These are phyloP conservation scores for Biscogniauxia sp. DNA, from an alignment of 2,329 filamentous ascomycete genomes.

Conservation along the genomic window DNA sequence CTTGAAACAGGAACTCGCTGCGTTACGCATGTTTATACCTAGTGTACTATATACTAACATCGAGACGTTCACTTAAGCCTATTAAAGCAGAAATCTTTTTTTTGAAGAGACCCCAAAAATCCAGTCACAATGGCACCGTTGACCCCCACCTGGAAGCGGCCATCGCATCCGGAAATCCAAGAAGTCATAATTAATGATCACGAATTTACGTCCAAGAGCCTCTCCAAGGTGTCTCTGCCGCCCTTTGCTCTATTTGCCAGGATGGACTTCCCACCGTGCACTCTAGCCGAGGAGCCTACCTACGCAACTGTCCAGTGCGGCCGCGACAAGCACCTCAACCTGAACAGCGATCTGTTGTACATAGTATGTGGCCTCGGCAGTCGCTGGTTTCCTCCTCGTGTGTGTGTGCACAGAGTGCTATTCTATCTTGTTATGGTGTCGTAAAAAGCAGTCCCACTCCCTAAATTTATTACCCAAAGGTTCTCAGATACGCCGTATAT, in stretches of 20 bases:
- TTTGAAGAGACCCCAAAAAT: conserved; percentile 5
- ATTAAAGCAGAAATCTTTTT: conserved; percentile 4
- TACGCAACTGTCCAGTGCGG: conserved; percentile 65
- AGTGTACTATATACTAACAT: neutral
- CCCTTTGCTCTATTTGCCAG: conserved; percentile 66
- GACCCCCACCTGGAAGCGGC: conserved; percentile 57
- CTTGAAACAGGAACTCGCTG: neutral
- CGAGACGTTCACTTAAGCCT: neutral
- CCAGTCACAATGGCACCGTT: conserved; percentile 50
- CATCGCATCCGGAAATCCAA: conserved; percentile 58
- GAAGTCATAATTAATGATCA: conserved; percentile 53
- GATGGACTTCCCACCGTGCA: conserved; percentile 63
- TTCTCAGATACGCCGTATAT: too few relatives aligned
- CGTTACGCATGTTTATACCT: too few relatives aligned
- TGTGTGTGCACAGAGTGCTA: neutral
- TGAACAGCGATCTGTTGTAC: conserved; percentile 66
- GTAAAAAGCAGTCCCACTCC: neutral
- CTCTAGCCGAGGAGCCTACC: conserved; percentile 51
- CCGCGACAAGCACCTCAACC: conserved; percentile 53
- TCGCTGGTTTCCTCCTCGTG: neutral
- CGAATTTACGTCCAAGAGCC: conserved; percentile 59
- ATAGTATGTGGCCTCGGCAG: conserved; percentile 33
- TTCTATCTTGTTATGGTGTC: neutral
- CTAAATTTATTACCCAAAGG: neutral
- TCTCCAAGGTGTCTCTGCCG: conserved; percentile 53